Evolutionary conservation across 495 filamentous ascomycete species (phyloP), one percentile per base, ranked within the genome.

Genomic region (Penicillium tannophilum): DNA sequence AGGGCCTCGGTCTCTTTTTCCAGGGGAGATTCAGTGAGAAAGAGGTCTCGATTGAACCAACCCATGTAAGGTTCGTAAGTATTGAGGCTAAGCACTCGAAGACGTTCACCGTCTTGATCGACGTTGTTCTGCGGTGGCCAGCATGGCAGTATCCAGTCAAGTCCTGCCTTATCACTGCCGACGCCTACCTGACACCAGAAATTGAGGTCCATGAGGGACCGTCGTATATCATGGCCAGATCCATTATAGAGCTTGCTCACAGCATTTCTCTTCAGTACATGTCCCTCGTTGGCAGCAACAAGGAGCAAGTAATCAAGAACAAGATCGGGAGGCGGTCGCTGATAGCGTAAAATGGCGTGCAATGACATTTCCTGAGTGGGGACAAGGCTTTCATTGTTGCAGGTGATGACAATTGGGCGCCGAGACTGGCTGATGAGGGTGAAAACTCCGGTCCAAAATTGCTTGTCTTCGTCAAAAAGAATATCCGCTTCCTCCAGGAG

Each of bases 131-230:
- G 87, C 23, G 76, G 83, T 16, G 91, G 89, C 85, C 86, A 93
- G 41, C 81, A 52, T 80, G 87, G 72, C 84, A 90, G 61, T 56
- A 94, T 88, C 95, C 95, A 99, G 52, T 94, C 91, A 24, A 96
- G 79, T 2, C 93, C 93, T 2, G 90, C 88, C 67, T 90, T 90
- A 14, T 84, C 79, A 64, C 95, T 93, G n/a, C 95, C 95, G 26
- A 98, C 84, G 1, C 85, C 92, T 72, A 98, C 92, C 72, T 97
- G 94, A 65, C 95, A 98, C 92, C 92, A 97, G 70, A 94, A 96
- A 61, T 96, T 86, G 11, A 99, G 79, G 50, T 99, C 91, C 58
- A 83, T 88, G n/a, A 98, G 85, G 0, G 87, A 86, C 28, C 85
- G 90, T 20, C 95, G 85, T 19, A 99, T 76, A 67, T 98, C 94